phyloP scores from a whole-genome alignment of 345 rosid species.

The Kandelia obovata region DNA sequence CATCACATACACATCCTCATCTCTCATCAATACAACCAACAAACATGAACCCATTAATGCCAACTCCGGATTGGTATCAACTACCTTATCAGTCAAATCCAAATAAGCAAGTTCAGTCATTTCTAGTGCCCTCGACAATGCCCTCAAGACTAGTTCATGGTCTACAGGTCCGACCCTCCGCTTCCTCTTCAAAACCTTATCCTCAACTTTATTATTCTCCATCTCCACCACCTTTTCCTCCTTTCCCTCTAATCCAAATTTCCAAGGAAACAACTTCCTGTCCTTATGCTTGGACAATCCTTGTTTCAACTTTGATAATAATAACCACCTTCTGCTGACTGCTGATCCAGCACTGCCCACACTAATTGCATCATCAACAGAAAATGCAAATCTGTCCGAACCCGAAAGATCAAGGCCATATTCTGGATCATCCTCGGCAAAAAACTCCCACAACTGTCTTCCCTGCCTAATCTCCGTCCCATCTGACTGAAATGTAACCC shows the following conservation, averaged over 20 bases:
- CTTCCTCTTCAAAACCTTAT: constrained; percentile 49
- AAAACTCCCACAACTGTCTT: constrained; percentile 66
- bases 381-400: constrained; percentile 85
- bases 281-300: constrained; percentile 69
- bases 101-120: constrained; percentile 71
- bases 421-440: constrained; percentile 74
- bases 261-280: constrained; percentile 75
- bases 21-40: constrained; percentile 88
- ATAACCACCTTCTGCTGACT: constrained; percentile 72
- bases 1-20: constrained; percentile 95
- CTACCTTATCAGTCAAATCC: constrained; percentile 93
- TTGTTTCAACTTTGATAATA: constrained; percentile 78
- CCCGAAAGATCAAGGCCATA: constrained; percentile 96
- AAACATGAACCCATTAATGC: constrained; percentile 98
- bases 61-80: constrained; percentile 82
- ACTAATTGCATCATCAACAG: constrained; percentile 75
- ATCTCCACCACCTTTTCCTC: constrained; percentile 49
- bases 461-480: constrained; percentile 46
- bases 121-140: constrained; percentile 80
- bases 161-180: constrained; percentile 75
- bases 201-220: constrained; percentile 50
- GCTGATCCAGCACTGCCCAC: constrained; percentile 61
- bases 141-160: constrained; percentile 70
- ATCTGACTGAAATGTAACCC: constrained; percentile 54
- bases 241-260: constrained; percentile 64